Evolutionary conservation across 768 basidiomycete species (phyloP), one percentile per base, ranked within the genome.

Genomic region (Tubosaeta brunneosetosa): DNA sequence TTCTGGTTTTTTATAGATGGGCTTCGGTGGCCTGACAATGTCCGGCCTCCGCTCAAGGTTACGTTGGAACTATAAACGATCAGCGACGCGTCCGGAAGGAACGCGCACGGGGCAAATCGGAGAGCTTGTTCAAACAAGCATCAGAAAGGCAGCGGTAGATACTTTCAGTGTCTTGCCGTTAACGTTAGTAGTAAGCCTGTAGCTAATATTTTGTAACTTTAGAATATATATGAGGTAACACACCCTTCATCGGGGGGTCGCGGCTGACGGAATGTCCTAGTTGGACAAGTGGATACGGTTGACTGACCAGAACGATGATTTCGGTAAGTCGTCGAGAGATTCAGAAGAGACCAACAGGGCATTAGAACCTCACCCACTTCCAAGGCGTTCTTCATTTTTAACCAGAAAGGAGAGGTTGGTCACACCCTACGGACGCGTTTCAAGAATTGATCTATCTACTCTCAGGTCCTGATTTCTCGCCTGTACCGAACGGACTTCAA

Each of bases 321-420:
- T 79, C 77, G 47, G 77, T 79, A 56, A 66, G 77, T 57, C 45
- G 16, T 22, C 22, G 29, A 44, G 27, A 44, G n/a, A 17, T n/a
- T 31, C 31, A 31, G 29, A 33, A 44, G 11, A 22, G 41, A 36
- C n/a, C 45, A 27, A 34, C 37, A 52, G 12, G 32, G 27, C 12
- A 38, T 33, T 13, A 33, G 14, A 49, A 42, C 48, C 55, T 49
- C 19, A 56, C 44, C 14, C 33, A 12, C 22, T 55, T n/a, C 43
- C 47, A 59, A 97, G 94, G 94, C 91, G 44, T 97, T 97, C 83
- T 97, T 98, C 72, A 92, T 97, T 53, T 97, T 97, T 79, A 99
- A 97, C 67, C 93, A 94, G 72, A 97, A 98, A 72, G 97, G 97
- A 71, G 97, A 98, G 82, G 95, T 94, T 51, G 37, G 81, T 66